Evolutionary conservation across 1,284 basidiomycete species (phyloP), one percentile per base, ranked within the genome.

Genomic region (Schizopora paradoxa): DNA sequence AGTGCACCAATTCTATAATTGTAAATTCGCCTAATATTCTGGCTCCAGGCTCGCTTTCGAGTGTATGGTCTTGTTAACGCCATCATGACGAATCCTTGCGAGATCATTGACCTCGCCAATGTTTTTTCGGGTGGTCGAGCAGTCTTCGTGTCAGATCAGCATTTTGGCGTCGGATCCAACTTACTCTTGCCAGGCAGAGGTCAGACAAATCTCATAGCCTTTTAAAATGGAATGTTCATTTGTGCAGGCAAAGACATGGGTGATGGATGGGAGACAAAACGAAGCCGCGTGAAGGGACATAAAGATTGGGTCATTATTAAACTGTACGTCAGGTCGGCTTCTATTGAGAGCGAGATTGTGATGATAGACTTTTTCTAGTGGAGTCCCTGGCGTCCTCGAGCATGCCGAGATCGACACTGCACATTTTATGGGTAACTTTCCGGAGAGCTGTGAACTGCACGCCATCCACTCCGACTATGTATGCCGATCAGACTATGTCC

Each of bases 191-290:
- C 93, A 1, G 95, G 95, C 26, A 70, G 95, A 62, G 88, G 87
- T 61, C 59, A 60, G 60, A 61, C 49, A 28, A 21, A 28, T 28
- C 18, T 25, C 27, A 13, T 23, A 14, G 7, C 21, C 0, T 43
- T 11, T 21, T 27, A 42, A 36, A 34, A 18, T 27, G 13, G 36
- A n/a, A 38, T 50, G 45, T 53, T 48, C 45, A 29, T 32, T 41
- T 29, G 40, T 36, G 31, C 42, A 71, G 69, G 70, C 7, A 83
- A 84, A 59, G 88, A 96, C 59, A 99, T 99, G 93, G 85, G 92
- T 13, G 94, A 98, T 61, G 95, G 96, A 5, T 99, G 95, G 96
- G 95, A 99, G 67, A 98, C 95, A 1, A 91, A 89, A 61, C 79
- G 96, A 46, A 93, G 86, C 56, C 75, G 95, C 41, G 70, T 72